Evolutionary conservation across 257 asterid genomes (phyloP).

Genomic region (Sherardia arvensis): DNA sequence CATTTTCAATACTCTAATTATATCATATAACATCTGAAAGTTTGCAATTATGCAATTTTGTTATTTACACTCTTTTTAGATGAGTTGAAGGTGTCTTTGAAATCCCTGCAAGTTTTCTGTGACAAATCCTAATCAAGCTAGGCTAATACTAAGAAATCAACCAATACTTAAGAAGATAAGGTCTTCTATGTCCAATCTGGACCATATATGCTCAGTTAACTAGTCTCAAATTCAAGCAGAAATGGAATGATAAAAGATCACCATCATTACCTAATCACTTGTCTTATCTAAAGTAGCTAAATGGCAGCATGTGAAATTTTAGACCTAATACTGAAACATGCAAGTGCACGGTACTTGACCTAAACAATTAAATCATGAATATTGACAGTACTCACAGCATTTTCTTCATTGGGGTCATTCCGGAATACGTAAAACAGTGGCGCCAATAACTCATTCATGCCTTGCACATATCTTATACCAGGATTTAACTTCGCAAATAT

Average conservation of each 20-base stretch:
- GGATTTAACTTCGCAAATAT: slow-evolving; percentile 92
- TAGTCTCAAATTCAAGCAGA: not conserved
- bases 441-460: slow-evolving; percentile 96
- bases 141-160: not conserved
- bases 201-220: not conserved
- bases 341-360: not conserved
- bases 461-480: slow-evolving; percentile 97
- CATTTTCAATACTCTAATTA: not conserved
- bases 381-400: slow-evolving; percentile 38
- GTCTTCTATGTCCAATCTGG: not conserved
- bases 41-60: not conserved
- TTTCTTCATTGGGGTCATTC: slow-evolving; percentile 72
- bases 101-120: not conserved
- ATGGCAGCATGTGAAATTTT: not conserved
- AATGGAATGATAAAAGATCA: not conserved
- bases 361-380: not conserved
- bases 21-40: not conserved
- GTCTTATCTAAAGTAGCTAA: not conserved
- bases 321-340: not conserved
- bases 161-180: not conserved
- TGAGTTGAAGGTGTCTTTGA: not conserved
- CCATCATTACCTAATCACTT: not conserved
- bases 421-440: slow-evolving; percentile 71
- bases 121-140: not conserved
- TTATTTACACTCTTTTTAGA: not conserved